These are phyloP conservation scores for Aureobasidium sp. DNA, from an alignment of 2,329 filamentous ascomycete species.

Conservation along the genomic window DNA sequence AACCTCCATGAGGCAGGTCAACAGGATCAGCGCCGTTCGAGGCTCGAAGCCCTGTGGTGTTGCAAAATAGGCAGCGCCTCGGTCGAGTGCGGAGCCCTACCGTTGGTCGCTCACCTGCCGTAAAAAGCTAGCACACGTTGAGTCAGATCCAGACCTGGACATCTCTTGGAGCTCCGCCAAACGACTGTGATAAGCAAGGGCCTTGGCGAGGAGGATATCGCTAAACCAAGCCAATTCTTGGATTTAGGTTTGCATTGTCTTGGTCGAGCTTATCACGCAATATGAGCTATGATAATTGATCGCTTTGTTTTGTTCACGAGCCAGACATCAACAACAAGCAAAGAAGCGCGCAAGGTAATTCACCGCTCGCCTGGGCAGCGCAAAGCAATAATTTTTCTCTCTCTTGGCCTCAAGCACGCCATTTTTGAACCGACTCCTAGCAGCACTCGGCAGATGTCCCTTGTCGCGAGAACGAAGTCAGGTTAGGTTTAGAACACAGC, in stretches of 20 bases:
- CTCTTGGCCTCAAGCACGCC: background rate
- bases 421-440: background rate
- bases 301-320: background rate
- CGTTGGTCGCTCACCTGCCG: background rate
- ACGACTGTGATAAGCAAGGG: constrained; percentile 3
- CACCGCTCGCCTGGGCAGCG: background rate
- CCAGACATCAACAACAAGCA: background rate
- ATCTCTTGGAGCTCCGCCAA: background rate
- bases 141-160: background rate
- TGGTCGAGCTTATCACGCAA: constrained; percentile 6
- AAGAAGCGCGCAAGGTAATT: background rate
- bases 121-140: constrained; percentile 3
- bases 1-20: constrained; percentile 5
- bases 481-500: background rate
- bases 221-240: background rate
- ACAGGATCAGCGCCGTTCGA: constrained; percentile 3
- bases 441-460: background rate
- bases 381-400: background rate
- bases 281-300: background rate
- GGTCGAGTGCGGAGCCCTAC: background rate
- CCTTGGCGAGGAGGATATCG: background rate
- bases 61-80: background rate
- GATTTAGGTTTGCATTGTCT: background rate
- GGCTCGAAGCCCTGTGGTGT: background rate
- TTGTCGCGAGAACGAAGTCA: background rate